Base-by-base conservation (phyloP, 306 rosid species). In the Dryas alaskensis region DNA sequence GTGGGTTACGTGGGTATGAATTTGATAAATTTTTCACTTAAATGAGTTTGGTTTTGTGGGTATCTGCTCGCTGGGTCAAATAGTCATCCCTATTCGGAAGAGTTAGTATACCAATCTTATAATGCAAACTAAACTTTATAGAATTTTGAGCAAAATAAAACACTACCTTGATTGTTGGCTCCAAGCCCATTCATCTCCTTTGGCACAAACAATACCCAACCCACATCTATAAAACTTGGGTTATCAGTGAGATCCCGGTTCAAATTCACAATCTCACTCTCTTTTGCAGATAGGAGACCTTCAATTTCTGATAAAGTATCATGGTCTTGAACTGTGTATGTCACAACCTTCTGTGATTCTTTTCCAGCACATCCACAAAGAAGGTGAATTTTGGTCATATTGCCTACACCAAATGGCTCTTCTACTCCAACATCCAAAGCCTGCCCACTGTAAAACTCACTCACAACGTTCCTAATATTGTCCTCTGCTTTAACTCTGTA, bases 201-300 rank as follows among this genome's bases (percentile, higher is more conserved):
- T 4, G 78, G 78, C 62, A 73, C 78, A 63, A 62, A 73, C 70
- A 73, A 50, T 25, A 73, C 78, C 78, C 70, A 63, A 11, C 78
- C 78, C 43, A 73, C 54, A 63, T 73, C 78, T 39, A 73, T 13
- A 53, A 50, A 74, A 39, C 17, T 74, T 7, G 78, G 78, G 43
- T 57, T 40, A 0, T 65, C 6, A 22, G 64, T 51, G 5, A 51
- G 19, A 22, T 50, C 25, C 22, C 1, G 14, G 3, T 74, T 74
- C 37, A 62, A 52, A 1, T 17, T 40, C 27, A 10, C 42, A 63
- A 62, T 73, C 37, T 63, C 70, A 50, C 44, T 17, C 63, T 19
- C 60, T 7, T 40, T 2, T 51, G 71, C 71, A 65, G 44, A 25
- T 8, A 74, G 45, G 19, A 51, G 63, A 8, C 42, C 8, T 37